A percentile compares a stretch with the other conserved stretches of the same genome.
These are phyloP conservation scores for Dianthus caryophyllus DNA, from an alignment of 148 eudicot species.

Conservation along the genomic window DNA sequence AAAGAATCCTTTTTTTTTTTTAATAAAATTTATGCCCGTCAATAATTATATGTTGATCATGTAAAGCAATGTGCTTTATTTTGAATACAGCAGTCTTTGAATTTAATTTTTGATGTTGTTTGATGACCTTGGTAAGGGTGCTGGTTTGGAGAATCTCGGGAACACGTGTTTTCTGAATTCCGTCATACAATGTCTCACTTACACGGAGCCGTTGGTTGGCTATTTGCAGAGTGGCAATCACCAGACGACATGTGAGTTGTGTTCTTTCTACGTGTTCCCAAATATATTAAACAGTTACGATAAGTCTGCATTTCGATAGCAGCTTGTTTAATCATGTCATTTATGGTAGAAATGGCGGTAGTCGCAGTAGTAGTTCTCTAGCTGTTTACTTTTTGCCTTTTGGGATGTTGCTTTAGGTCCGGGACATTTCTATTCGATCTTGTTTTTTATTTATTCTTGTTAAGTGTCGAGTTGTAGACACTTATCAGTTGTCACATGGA, in stretches of 20 bases:
- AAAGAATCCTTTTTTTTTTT: neutral
- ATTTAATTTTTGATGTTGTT: neutral
- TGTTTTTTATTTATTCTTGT: neutral
- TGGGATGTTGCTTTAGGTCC: neutral
- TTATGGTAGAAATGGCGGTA: neutral
- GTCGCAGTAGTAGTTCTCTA: neutral
- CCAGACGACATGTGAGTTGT: slow-evolving; percentile 69
- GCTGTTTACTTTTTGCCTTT: neutral
- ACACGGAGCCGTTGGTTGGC: slow-evolving; percentile 88
- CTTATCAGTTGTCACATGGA: no score
- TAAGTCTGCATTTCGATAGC: neutral
- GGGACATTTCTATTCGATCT: neutral
- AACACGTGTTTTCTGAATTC: slow-evolving; percentile 92
- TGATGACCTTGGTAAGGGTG: slow-evolving; percentile 52
- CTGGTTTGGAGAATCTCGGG: slow-evolving; percentile 85
- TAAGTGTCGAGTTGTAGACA: neutral
- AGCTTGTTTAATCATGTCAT: neutral
- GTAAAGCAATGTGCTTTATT: neutral
- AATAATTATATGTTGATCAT: neutral
- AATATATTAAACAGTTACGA: no score
- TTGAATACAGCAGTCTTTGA: neutral
- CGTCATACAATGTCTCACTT: slow-evolving; percentile 86
- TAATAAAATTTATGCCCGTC: no score
- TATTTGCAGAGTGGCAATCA: slow-evolving; percentile 92
- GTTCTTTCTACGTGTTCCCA: neutral